These are phyloP conservation scores for Trichoderma breve DNA, from an alignment of 2,329 filamentous ascomycete species.

Conservation along the genomic window DNA sequence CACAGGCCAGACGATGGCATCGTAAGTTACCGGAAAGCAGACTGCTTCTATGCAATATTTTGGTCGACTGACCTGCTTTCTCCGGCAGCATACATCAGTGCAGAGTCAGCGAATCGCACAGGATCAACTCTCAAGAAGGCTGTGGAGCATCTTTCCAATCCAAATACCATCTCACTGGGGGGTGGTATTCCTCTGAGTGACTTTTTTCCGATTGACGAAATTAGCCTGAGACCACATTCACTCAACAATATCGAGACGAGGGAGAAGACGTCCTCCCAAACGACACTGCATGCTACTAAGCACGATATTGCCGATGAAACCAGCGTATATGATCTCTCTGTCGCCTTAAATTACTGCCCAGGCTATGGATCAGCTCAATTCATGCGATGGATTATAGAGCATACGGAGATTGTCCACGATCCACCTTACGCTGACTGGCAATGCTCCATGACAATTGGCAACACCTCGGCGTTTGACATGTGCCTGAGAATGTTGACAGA, in stretches of 20 bases:
- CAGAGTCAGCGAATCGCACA: constrained; percentile 1
- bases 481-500: constrained; percentile 11
- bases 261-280: neutral
- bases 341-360: neutral
- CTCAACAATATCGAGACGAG: neutral
- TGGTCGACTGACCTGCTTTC: neutral
- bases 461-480: constrained; percentile 11
- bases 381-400: constrained; percentile 13
- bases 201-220: constrained; percentile 1
- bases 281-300: constrained; percentile 7
- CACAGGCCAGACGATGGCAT: constrained; percentile 6
- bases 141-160: constrained; percentile 1
- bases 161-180: constrained; percentile 8
- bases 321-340: constrained; percentile 9
- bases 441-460: constrained; percentile 12
- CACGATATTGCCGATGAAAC: constrained; percentile 11
- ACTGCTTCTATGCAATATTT: too few relatives aligned
- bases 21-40: neutral
- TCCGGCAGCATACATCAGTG: constrained; percentile 2
- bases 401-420: constrained; percentile 12
- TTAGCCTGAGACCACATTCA: neutral
- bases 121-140: constrained; percentile 5
- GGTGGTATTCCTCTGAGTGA: constrained; percentile 11
- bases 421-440: constrained; percentile 12
- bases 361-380: constrained; percentile 2